phyloP scores from a whole-genome alignment of 2,329 filamentous ascomycete genomes.

The Paradendryphiella salina region DNA sequence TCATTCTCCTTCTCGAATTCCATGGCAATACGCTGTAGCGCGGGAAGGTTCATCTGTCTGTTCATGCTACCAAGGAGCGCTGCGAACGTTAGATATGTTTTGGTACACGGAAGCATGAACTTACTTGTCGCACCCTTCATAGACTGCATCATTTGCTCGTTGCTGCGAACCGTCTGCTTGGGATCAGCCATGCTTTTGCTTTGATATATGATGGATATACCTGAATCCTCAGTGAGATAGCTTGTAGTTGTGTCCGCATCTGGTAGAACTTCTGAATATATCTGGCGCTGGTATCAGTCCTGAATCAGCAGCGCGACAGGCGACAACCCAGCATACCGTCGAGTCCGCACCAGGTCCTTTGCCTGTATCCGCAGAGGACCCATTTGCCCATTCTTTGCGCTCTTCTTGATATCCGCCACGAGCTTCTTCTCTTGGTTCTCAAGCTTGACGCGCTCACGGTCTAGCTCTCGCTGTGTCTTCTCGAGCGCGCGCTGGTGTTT shows the following conservation, averaged over 20 bases:
- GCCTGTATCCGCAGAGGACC: slow-evolving; percentile 98
- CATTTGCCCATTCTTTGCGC: slow-evolving; percentile 96
- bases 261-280: slow-evolving; percentile 98
- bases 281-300: slow-evolving; percentile 50
- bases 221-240: slow-evolving; percentile 92
- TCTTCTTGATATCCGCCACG: slow-evolving; percentile 95
- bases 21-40: slow-evolving; percentile 94
- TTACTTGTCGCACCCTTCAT: slow-evolving; percentile 89
- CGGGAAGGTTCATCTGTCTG: slow-evolving; percentile 93
- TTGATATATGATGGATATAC: slow-evolving; percentile 52
- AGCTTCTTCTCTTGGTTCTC: slow-evolving; percentile 99
- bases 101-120: not conserved
- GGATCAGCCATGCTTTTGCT: slow-evolving; percentile 19
- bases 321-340: slow-evolving; percentile 58
- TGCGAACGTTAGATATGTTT: slow-evolving; percentile 24
- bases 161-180: slow-evolving; percentile 85
- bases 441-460: slow-evolving; percentile 90
- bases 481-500: slow-evolving; percentile 97
- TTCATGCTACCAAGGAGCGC: slow-evolving; percentile 96
- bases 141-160: slow-evolving; percentile 99
- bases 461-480: slow-evolving; percentile 94
- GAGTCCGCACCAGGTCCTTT: slow-evolving; percentile 91
- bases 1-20: slow-evolving; percentile 99
- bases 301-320: not conserved
- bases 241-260: slow-evolving; percentile 96